phyloP scores from a whole-genome alignment of 2,329 filamentous ascomycete genomes.

The Penicillium janthinellum region DNA sequence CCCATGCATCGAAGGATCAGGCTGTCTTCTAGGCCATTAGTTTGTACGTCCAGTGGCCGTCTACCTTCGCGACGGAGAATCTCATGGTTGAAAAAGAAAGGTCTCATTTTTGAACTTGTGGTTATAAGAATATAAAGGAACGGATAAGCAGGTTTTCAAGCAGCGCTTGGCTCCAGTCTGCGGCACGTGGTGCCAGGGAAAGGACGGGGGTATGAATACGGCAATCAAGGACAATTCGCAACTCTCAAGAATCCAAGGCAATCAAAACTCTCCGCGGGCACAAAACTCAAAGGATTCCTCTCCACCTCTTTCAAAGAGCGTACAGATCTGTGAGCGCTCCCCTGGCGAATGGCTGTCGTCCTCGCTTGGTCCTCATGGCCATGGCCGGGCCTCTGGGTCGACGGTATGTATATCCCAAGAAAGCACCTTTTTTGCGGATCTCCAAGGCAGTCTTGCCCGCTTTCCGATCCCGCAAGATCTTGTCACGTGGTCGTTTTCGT shows the following conservation, averaged over 20 bases:
- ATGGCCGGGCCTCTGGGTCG: slow-evolving; percentile 42
- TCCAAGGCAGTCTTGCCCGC: slow-evolving; percentile 71
- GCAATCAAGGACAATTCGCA: not conserved
- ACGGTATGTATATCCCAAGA: slow-evolving; percentile 86
- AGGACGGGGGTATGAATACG: not conserved
- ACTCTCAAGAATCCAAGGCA: not conserved
- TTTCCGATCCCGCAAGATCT: slow-evolving; percentile 72
- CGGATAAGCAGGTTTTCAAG: not conserved
- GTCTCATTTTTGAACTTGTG: not conserved
- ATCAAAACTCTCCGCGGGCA: not conserved
- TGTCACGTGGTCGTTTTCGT: slow-evolving; percentile 80
- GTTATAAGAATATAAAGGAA: not conserved
- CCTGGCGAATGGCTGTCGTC: slow-evolving; percentile 28
- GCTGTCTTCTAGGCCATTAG: too few relatives aligned
- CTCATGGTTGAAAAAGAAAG: not conserved
- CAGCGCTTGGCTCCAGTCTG: not conserved
- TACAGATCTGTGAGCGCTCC: slow-evolving; percentile 31
- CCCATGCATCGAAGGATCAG: too few relatives aligned
- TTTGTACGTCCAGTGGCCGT: too few relatives aligned
- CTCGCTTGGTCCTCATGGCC: slow-evolving; percentile 38
- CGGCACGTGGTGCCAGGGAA: not conserved
- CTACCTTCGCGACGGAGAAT: not conserved
- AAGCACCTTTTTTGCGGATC: slow-evolving; percentile 78
- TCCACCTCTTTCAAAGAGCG: slow-evolving; percentile 10
- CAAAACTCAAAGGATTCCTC: not conserved